A percentile compares a stretch with the other conserved stretches of the same genome.
Evolutionary conservation across 2,329 filamentous ascomycete species (phyloP).

Genomic region (Verticillium klebahnii): DNA sequence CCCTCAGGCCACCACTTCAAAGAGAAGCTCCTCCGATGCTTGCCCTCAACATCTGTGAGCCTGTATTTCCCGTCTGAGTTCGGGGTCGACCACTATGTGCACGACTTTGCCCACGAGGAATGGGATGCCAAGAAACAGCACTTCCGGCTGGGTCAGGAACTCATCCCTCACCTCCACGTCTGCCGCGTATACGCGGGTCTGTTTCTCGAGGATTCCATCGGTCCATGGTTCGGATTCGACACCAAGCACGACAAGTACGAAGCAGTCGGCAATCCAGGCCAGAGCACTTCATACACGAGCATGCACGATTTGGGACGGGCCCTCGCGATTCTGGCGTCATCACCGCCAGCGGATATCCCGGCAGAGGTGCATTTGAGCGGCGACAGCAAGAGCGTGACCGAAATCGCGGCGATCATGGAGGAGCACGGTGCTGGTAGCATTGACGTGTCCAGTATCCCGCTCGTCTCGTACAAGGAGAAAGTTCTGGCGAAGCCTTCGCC

Average conservation of each 20-base stretch:
- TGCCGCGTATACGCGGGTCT: conserved; percentile 25
- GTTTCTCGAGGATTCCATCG: conserved; percentile 26
- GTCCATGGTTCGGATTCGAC: conserved; percentile 24
- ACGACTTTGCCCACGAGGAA: conserved; percentile 27
- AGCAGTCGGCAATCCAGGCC: conserved; percentile 18
- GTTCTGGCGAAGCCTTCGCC: conserved; percentile 12
- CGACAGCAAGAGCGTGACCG: conserved; percentile 16
- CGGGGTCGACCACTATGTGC: conserved; percentile 29
- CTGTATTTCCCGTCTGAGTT: conserved; percentile 31
- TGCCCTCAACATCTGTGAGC: conserved; percentile 19
- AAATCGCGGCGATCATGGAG: conserved; percentile 22
- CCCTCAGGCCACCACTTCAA: conserved; percentile 18
- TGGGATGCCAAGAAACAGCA: conserved; percentile 27
- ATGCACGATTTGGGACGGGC: conserved; percentile 23
- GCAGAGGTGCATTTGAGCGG: conserved; percentile 20
- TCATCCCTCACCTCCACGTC: conserved; percentile 15
- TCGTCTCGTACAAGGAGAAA: conserved; percentile 19
- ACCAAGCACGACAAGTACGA: conserved; percentile 21
- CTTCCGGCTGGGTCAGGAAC: conserved; percentile 13
- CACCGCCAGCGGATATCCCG: conserved; percentile 16
- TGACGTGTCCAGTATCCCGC: conserved; percentile 15
- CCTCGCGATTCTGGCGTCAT: conserved; percentile 20
- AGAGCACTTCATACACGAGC: conserved; percentile 23
- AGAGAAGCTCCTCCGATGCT: conserved; percentile 17
- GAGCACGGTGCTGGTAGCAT: conserved; percentile 15